Evolutionary conservation across 202 grass and related monocot genomes (phyloP).

Genomic region (Bolboschoenoplectus hybrid): DNA sequence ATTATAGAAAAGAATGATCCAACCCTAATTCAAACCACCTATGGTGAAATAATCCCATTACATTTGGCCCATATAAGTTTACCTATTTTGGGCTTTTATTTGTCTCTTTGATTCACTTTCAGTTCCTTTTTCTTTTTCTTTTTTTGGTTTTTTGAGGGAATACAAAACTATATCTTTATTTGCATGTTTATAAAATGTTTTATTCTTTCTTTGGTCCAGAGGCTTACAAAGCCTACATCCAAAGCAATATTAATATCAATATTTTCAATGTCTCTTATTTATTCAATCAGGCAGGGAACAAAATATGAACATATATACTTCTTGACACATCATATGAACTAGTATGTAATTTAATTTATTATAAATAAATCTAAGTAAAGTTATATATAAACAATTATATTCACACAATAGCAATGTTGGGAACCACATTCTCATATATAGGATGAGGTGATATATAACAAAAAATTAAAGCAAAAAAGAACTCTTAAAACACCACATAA

Average conservation of each 20-base stretch:
- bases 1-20: too few species aligned
- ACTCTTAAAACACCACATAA: constrained; percentile 20
- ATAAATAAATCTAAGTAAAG: not conserved
- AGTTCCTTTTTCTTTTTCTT: too few species aligned
- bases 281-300: not conserved
- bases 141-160: too few species aligned
- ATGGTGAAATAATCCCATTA: too few species aligned
- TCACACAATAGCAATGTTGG: not conserved
- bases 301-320: not conserved
- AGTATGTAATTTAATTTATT: not conserved
- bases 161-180: too few species aligned
- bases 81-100: too few species aligned
- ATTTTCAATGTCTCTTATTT: not conserved
- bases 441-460: not conserved
- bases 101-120: too few species aligned
- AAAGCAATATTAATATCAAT: not conserved
- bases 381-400: not conserved
- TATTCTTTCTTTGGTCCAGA: not conserved
- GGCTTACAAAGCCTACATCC: not conserved
- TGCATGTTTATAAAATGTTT: too few species aligned
- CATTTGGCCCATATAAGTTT: too few species aligned
- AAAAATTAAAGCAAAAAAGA: constrained; percentile 19
- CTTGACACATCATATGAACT: too few species aligned
- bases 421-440: not conserved
- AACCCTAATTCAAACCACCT: too few species aligned